A percentile compares a stretch with the other conserved stretches of the same genome.
phyloP scores from a whole-genome alignment of 2,329 filamentous ascomycete genomes.

The Diplodia corticola region DNA sequence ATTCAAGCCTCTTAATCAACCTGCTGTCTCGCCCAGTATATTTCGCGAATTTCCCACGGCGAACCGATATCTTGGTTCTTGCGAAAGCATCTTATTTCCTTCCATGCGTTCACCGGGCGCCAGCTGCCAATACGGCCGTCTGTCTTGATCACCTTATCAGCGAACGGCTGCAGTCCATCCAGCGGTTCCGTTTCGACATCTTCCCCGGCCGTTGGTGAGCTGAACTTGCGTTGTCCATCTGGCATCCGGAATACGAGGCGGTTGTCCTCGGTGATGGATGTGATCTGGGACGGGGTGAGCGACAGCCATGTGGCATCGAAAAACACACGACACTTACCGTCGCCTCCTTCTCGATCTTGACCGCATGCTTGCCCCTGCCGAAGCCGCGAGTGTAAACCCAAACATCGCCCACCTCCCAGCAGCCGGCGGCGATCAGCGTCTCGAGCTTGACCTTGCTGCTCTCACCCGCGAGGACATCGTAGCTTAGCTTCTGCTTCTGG shows the following conservation, averaged over 20 bases:
- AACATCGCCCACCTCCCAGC: constrained; percentile 24
- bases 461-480: constrained; percentile 42
- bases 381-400: constrained; percentile 21
- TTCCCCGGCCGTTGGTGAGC: neutral
- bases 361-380: neutral
- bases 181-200: constrained; percentile 7
- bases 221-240: constrained; percentile 5
- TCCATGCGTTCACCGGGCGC: constrained; percentile 25
- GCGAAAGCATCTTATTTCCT: constrained; percentile 24
- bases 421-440: constrained; percentile 17
- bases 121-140: constrained; percentile 19
- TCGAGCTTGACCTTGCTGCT: constrained; percentile 41
- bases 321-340: neutral
- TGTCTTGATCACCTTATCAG: constrained; percentile 19
- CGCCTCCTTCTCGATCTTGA: constrained; percentile 25
- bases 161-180: constrained; percentile 11
- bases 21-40: constrained; percentile 19
- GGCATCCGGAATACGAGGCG: constrained; percentile 7
- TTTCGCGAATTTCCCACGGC: constrained; percentile 24
- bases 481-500: constrained; percentile 47
- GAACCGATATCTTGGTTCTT: constrained; percentile 26
- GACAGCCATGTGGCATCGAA: neutral
- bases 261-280: constrained; percentile 15
- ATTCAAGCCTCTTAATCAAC: neutral
- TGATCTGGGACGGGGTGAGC: neutral